A percentile compares a stretch with the other conserved stretches of the same genome.
These are phyloP conservation scores for Blastobotrys mokoenaii DNA, from an alignment of 805 yeast genomes.

Conservation along the genomic window DNA sequence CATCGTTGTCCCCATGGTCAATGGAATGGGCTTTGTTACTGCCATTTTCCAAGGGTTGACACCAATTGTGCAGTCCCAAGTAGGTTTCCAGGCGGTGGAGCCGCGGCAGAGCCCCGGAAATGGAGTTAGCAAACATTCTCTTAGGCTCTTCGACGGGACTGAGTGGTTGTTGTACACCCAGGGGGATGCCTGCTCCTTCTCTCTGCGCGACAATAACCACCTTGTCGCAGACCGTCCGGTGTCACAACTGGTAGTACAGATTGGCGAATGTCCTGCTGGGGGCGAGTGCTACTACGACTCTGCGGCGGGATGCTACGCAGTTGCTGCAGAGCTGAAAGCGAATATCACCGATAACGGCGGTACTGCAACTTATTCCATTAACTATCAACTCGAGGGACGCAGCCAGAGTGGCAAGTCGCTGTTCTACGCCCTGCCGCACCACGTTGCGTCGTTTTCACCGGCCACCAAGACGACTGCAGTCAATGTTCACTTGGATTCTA, in stretches of 20 bases:
- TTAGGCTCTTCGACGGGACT: conserved; percentile 33
- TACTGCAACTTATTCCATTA: conserved; percentile 40
- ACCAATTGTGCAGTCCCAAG: conserved; percentile 38
- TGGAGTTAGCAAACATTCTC: conserved; percentile 34
- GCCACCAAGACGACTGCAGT: conserved; percentile 7
- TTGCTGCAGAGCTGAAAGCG: conserved; percentile 40
- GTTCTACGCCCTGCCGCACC: conserved; percentile 68
- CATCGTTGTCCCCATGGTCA: conserved; percentile 55
- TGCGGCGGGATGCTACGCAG: conserved; percentile 64
- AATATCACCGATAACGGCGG: conserved; percentile 33
- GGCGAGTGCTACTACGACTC: conserved; percentile 37
- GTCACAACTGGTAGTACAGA: conserved; percentile 19
- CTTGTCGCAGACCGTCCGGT: conserved; percentile 25
- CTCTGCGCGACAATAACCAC: conserved; percentile 11
- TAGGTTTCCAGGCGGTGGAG: conserved; percentile 37
- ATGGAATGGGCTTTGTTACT: conserved; percentile 78
- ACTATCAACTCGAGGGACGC: conserved; percentile 39
- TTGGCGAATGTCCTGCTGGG: conserved; percentile 13
- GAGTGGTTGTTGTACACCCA: conserved; percentile 47
- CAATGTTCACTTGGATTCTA: conserved; percentile 25
- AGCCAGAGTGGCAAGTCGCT: conserved; percentile 34
- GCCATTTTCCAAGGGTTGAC: conserved; percentile 42
- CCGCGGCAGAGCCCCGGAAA: conserved; percentile 24
- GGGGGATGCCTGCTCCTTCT: conserved; percentile 19
- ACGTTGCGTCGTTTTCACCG: conserved; percentile 37